A percentile compares a stretch with the other conserved stretches of the same genome.
Conservation (phyloP, 2,329 filamentous ascomycete species). For the Alternaria sp. region DNA sequence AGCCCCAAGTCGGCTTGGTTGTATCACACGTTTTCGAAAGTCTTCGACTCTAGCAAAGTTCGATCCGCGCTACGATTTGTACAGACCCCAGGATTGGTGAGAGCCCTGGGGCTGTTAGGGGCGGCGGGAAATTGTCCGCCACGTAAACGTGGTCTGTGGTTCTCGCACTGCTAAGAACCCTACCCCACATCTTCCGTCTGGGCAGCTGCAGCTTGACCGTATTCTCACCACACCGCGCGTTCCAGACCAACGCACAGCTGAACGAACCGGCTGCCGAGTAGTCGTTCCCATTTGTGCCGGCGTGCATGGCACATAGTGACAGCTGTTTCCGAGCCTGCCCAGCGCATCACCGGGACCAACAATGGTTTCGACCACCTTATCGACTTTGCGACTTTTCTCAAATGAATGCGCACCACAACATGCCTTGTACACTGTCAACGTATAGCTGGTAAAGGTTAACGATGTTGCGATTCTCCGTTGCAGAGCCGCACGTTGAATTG, state of each 20-base stretch:
- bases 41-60: too few relatives aligned
- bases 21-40: accelerated
- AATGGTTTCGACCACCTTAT: too few relatives aligned
- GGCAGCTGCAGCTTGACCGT: constrained; percentile 2
- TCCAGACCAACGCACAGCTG: neutral
- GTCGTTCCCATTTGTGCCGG: neutral
- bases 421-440: neutral
- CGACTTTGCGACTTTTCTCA: neutral
- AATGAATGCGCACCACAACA: neutral
- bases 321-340: neutral
- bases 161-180: neutral
- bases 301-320: neutral
- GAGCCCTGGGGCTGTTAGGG: neutral
- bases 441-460: neutral
- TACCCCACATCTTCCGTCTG: constrained; percentile 5
- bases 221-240: constrained; percentile 3
- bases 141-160: neutral
- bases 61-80: too few relatives aligned
- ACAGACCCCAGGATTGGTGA: neutral
- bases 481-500: neutral
- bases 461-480: neutral
- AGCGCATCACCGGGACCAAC: neutral
- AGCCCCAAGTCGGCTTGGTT: accelerated
- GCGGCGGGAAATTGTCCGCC: neutral
- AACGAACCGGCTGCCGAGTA: neutral